A percentile compares a stretch with the other conserved stretches of the same genome.
These are phyloP conservation scores for Fraxinus anomala DNA, from an alignment of 257 asterid genomes.

Conservation along the genomic window DNA sequence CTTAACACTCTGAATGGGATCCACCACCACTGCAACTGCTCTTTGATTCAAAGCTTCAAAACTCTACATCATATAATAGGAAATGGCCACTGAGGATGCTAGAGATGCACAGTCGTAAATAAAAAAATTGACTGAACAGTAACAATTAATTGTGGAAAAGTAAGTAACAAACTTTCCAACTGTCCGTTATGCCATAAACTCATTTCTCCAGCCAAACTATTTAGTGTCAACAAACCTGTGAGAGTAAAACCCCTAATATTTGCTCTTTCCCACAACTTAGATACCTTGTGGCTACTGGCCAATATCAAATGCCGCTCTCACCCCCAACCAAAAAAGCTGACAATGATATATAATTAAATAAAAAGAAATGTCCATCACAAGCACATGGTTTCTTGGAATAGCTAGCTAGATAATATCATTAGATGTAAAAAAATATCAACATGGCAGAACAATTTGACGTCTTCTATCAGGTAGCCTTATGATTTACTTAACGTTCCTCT, in stretches of 20 bases:
- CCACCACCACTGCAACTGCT: slow-evolving; percentile 98
- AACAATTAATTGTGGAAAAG: background rate
- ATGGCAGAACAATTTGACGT: background rate
- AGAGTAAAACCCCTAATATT: background rate
- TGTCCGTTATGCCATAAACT: background rate
- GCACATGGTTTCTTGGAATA: background rate
- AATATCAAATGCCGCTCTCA: background rate
- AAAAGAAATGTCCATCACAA: background rate
- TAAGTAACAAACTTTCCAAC: background rate
- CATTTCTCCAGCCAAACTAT: background rate
- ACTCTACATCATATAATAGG: slow-evolving; percentile 59
- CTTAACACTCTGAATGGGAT: slow-evolving; percentile 98
- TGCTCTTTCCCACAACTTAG: background rate
- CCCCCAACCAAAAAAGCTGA: background rate
- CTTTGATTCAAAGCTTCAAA: slow-evolving; percentile 97
- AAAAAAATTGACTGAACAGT: slow-evolving; percentile 1
- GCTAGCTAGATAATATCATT: background rate
- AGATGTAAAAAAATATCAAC: background rate
- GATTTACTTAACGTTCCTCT: background rate
- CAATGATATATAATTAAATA: background rate
- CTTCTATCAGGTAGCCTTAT: background rate
- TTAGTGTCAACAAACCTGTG: background rate
- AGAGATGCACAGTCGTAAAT: background rate
- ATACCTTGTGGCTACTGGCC: background rate
- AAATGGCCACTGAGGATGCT: slow-evolving; percentile 9